Evolutionary conservation across 805 yeast genomes (phyloP), one percentile per base, ranked within the genome.

Genomic region (Candida sphagnicola): DNA sequence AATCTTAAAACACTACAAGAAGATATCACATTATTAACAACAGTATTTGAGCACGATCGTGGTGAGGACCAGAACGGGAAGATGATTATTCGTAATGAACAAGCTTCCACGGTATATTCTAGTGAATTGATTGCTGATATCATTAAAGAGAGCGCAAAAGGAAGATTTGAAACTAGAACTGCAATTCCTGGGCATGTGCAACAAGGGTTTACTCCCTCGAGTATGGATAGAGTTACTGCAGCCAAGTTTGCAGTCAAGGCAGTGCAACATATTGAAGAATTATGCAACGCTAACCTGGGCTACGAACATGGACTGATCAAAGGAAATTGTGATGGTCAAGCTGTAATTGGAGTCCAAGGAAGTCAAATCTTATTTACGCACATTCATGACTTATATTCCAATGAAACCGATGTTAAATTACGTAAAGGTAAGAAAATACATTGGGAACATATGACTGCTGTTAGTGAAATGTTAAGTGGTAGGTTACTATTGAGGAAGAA

Each of bases 141-240:
- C 40, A 74, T 82, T 44, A 72, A 74, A 42, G 82, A 78, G 47
- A 80, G 79, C 44, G 75, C 81, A 19, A 64, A 73, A 15, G 82
- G 83, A 24, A 71, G 77, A 50, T 85, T 82, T 48, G 91, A 85
- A 50, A 79, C 87, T 16, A 80, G 82, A 58, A 78, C 90, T 5
- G 93, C 93, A 10, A 72, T 82, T 39, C 95, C 95, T 17, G 93
- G 95, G 16, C 95, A 85, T 56, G 90, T 85, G 23, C 93, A 85
- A 64, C 95, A 85, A 58, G 95, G 95, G 55, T 81, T 80, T 37
- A 64, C 78, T 21, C 93, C 95, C 40, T 75, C 87, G 0, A 75
- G 90, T 23, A 81, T 82, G 58, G 95, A 85, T 59, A 71, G 95
- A 65, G 79, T 84, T 1, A 70, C 80, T 51, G 90, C 87, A 5